A percentile compares a stretch with the other conserved stretches of the same genome.
phyloP scores from a whole-genome alignment of 257 asterid genomes.

The Hygrophila difformis region DNA sequence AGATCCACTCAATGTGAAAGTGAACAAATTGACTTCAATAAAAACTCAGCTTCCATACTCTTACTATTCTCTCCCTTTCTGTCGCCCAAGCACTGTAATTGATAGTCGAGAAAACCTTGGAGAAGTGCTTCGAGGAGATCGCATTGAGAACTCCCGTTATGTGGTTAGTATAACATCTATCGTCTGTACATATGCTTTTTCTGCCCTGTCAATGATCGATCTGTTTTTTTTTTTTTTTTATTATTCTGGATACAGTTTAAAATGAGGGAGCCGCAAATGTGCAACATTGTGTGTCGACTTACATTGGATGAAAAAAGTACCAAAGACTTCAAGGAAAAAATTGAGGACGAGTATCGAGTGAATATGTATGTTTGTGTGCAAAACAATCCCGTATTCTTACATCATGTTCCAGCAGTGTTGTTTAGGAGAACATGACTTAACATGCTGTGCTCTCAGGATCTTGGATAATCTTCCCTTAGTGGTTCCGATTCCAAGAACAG shows the following conservation, averaged over 20 bases:
- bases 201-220: constrained; percentile 13
- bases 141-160: constrained; percentile 63
- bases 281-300: constrained; percentile 42
- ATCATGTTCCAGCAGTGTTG: neutral
- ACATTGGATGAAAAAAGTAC: constrained; percentile 40
- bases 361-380: constrained; percentile 41
- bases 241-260: constrained; percentile 36
- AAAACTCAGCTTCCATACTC: constrained; percentile 76
- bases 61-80: constrained; percentile 56
- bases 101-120: constrained; percentile 78
- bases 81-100: constrained; percentile 41
- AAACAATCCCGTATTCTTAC: constrained; percentile 6
- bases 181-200: too few species aligned
- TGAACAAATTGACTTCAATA: constrained; percentile 62
- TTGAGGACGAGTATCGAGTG: constrained; percentile 60
- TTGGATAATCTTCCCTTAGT: constrained; percentile 75
- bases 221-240: constrained; percentile 4
- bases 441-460: constrained; percentile 35
- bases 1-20: constrained; percentile 51
- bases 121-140: constrained; percentile 78
- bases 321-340: constrained; percentile 50
- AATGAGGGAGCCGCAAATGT: constrained; percentile 72
- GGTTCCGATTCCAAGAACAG: constrained; percentile 47
- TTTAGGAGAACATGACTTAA: constrained; percentile 2
- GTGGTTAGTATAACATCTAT: constrained; percentile 28